phyloP scores from a whole-genome alignment of 228 moss, liverwort and hornwort genomes.

The Sphagnum fallax region DNA sequence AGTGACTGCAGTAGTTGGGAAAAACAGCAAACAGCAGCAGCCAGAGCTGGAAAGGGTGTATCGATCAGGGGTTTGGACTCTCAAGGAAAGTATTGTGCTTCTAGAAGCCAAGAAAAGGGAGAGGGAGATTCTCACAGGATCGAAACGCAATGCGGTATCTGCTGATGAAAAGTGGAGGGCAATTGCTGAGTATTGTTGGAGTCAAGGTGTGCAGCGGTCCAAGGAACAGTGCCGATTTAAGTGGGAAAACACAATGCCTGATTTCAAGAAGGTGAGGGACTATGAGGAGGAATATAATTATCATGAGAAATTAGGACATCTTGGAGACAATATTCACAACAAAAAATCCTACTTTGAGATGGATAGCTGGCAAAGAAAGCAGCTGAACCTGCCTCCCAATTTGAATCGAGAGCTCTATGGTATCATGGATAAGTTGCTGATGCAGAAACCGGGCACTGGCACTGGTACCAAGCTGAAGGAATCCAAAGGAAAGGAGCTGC shows the following conservation, averaged over 20 bases:
- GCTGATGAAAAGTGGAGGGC: constrained; percentile 17
- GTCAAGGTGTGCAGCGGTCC: constrained; percentile 13
- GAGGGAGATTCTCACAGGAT: constrained; percentile 11
- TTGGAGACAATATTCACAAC: neutral
- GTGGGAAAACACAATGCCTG: constrained; percentile 20
- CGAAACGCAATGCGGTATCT: constrained; percentile 14
- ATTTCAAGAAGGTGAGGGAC: constrained; percentile 24
- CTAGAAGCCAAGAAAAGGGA: constrained; percentile 21
- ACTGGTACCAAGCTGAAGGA: constrained; percentile 14
- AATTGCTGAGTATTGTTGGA: constrained; percentile 13
- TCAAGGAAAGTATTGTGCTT: constrained; percentile 14
- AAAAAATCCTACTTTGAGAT: constrained; percentile 15
- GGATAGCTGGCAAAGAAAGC: constrained; percentile 15
- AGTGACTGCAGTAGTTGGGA: neutral
- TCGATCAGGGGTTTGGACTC: constrained; percentile 11
- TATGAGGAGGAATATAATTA: constrained; percentile 8
- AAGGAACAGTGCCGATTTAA: constrained; percentile 17
- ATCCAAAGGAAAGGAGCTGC: constrained; percentile 4
- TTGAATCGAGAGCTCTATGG: constrained; percentile 13
- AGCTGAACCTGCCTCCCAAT: constrained; percentile 11
- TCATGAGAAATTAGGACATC: neutral
- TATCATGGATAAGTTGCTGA: constrained; percentile 15
- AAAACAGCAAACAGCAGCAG: neutral
- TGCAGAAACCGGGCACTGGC: neutral
- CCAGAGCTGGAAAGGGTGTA: constrained; percentile 10